Evolutionary conservation across 2,329 filamentous ascomycete species (phyloP).

Genomic region (Huntiella decipiens): DNA sequence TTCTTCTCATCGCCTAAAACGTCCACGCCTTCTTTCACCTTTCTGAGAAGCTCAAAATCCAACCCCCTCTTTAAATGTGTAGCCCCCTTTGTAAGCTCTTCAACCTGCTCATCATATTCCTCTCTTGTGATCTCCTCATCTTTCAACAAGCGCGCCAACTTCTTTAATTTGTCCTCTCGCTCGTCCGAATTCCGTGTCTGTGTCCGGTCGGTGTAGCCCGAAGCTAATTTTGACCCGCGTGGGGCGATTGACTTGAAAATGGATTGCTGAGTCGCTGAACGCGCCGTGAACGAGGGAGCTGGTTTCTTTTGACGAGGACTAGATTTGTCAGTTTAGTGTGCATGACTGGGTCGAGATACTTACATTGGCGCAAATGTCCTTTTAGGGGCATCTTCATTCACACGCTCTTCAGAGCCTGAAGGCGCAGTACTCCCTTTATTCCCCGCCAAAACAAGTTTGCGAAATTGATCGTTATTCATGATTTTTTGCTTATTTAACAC

Average conservation of each 20-base stretch:
- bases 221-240: conserved; percentile 60
- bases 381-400: background rate
- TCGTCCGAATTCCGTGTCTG: conserved; percentile 37
- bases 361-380: conserved; percentile 23
- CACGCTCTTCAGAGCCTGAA: too few species aligned
- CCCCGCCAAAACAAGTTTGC: conserved; percentile 45
- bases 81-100: conserved; percentile 65
- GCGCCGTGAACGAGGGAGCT: too few species aligned
- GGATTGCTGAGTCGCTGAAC: conserved; percentile 30
- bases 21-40: conserved; percentile 50
- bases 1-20: conserved; percentile 28
- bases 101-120: conserved; percentile 56
- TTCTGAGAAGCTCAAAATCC: conserved; percentile 62
- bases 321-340: too few species aligned
- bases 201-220: conserved; percentile 71
- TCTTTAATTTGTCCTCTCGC: conserved; percentile 49
- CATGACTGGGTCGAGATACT: conserved; percentile 17
- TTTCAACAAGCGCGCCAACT: conserved; percentile 65
- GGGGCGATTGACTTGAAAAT: conserved; percentile 64
- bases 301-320: too few species aligned
- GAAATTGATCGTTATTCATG: conserved; percentile 96
- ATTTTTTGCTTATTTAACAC: background rate
- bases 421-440: background rate
- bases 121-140: conserved; percentile 64
- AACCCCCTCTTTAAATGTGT: conserved; percentile 86